Evolutionary conservation across 1,284 basidiomycete genomes (phyloP), one percentile per base, ranked within the genome.

Genomic region (Ganoderma leucocontextum): DNA sequence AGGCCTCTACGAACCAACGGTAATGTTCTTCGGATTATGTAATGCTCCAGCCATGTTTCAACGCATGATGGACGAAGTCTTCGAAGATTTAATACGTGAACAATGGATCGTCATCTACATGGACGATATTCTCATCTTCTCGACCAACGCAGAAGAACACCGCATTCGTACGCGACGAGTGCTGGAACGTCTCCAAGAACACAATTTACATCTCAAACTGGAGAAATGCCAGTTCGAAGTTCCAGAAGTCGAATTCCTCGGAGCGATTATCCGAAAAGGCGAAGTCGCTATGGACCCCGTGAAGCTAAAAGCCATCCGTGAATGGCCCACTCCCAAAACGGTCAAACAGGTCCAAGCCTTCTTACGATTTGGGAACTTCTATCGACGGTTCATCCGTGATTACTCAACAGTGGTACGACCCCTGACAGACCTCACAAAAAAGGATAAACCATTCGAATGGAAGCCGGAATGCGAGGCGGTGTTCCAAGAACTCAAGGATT

Each of bases 361-460:
- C 72, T 64, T 86, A 0, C 84, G 83, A 2, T 81, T 87, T 47
- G 73, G 76, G 5, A 83, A 83, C 68, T 85, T 82, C 74, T 87
- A 86, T 61, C 59, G 79, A 0, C 60, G 77, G 0, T 87, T 86
- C 66, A 81, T 87, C 22, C 38, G 75, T 10, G 70, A 78, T 15
- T 87, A 79, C 67, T 74, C 41, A 7, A 17, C 15, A 7, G 9
- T 33, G 1, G 42, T 22, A 4, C 35, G 55, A 12, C 55, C 29
- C 9, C 55, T 58, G 25, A 35, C 13, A 7, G 36, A 38, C 81
- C 72, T 82, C 0, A 79, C 77, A 0, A 68, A 69, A 17, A 79
- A 80, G 44, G 72, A 69, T 2, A 29, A 1, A 59, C 19, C 62
- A 1, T 81, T 70, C 57, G 12, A 53, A 0, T 81, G 78, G 77